Conservation (phyloP, 2,329 filamentous ascomycete genomes). For the Torrubiella hemipterigena region DNA sequence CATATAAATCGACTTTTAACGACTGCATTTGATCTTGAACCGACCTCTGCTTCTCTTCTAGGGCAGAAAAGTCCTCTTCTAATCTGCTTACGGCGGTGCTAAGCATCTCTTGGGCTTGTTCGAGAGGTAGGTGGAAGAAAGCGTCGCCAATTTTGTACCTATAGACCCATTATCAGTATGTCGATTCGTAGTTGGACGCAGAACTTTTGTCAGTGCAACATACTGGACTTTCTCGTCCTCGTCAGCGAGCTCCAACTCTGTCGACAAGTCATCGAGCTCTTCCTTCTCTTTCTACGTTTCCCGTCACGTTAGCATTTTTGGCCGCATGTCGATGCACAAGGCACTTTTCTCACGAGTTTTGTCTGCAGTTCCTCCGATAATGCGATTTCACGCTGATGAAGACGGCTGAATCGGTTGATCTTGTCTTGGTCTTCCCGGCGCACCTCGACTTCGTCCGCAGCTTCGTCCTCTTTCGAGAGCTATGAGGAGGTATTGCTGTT, state of each 20-base stretch:
- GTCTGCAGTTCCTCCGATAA: slow-evolving; percentile 69
- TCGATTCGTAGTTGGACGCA: not conserved
- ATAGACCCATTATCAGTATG: slow-evolving; percentile 9
- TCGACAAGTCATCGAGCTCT: slow-evolving; percentile 85
- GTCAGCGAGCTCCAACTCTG: slow-evolving; percentile 85
- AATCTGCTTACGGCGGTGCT: slow-evolving; percentile 57
- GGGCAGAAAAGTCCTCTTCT: slow-evolving; percentile 59
- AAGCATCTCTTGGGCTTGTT: slow-evolving; percentile 80
- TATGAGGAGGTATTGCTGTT: slow-evolving; percentile 23
- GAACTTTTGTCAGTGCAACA: slow-evolving; percentile 18
- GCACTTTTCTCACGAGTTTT: slow-evolving; percentile 57
- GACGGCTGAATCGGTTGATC: slow-evolving; percentile 93
- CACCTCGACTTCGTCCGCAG: slow-evolving; percentile 79
- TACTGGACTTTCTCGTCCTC: slow-evolving; percentile 91
- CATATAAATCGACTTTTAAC: slow-evolving; percentile 87
- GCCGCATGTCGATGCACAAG: not conserved
- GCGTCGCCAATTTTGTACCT: slow-evolving; percentile 97
- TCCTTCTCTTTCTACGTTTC: slow-evolving; percentile 87
- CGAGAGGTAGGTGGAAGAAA: slow-evolving; percentile 76
- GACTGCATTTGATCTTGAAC: slow-evolving; percentile 79
- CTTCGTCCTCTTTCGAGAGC: slow-evolving; percentile 91
- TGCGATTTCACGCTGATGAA: slow-evolving; percentile 74
- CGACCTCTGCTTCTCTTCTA: slow-evolving; percentile 65
- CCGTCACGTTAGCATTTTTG: slow-evolving; percentile 11
- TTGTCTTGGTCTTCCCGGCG: slow-evolving; percentile 96